A percentile compares a stretch with the other conserved stretches of the same genome.
These are phyloP conservation scores for Trypanosoma mega DNA, from an alignment of 208 protist species.

Conservation along the genomic window DNA sequence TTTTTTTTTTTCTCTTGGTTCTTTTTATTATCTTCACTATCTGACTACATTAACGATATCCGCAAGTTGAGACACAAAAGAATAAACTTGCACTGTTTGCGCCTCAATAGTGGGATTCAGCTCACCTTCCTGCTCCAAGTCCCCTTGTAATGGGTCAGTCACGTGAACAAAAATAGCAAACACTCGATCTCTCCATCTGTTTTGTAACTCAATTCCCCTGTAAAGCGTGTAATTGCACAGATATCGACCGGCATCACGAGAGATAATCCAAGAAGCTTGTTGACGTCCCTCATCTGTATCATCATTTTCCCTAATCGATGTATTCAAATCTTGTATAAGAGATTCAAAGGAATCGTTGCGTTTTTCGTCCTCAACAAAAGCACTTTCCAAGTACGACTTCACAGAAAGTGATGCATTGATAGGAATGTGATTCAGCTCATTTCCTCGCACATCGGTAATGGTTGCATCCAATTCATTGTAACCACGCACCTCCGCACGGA, in stretches of 20 bases:
- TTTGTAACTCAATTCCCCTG: slow-evolving; percentile 41
- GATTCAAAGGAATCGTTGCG: neutral
- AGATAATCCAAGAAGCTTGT: slow-evolving; percentile 45
- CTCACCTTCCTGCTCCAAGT: neutral
- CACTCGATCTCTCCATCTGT: slow-evolving; percentile 35
- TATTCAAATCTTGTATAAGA: slow-evolving; percentile 33
- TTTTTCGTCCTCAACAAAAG: slow-evolving; percentile 28
- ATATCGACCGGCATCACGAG: slow-evolving; percentile 61
- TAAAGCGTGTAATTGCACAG: slow-evolving; percentile 78
- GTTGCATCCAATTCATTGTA: slow-evolving; percentile 64
- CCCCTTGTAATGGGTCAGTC: slow-evolving; percentile 25
- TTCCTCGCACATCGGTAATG: slow-evolving; percentile 42
- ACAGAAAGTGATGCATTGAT: slow-evolving; percentile 42
- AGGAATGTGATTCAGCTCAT: slow-evolving; percentile 41
- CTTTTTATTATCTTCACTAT: too few relatives aligned
- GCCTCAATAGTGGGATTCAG: slow-evolving; percentile 17
- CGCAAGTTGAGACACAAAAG: slow-evolving; percentile 17
- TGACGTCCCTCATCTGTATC: slow-evolving; percentile 18
- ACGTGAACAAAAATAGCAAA: slow-evolving; percentile 60
- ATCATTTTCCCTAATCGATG: slow-evolving; percentile 11
- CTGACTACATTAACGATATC: too few relatives aligned
- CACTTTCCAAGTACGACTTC: slow-evolving; percentile 33
- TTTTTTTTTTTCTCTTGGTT: too few relatives aligned
- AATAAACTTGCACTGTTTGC: slow-evolving; percentile 14
- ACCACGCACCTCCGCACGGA: slow-evolving; percentile 57